Evolutionary conservation across 495 filamentous ascomycete genomes (phyloP), one percentile per base, ranked within the genome.

Genomic region (Hypoxylon lenormandii): DNA sequence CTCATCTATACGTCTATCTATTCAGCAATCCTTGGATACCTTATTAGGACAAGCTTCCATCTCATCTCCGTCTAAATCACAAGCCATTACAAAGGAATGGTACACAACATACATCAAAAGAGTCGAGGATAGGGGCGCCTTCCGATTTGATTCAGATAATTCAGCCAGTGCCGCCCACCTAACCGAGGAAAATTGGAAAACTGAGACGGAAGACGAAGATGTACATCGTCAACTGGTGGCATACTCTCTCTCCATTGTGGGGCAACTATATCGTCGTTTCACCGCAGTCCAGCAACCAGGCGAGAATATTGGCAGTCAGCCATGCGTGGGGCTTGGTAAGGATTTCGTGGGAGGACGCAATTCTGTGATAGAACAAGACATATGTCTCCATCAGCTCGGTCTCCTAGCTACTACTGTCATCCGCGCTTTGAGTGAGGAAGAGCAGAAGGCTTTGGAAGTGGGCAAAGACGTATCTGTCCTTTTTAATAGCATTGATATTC

Each of bases 391-490:
- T 18, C 70, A 73, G 30, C 57, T 77, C 11, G 70, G 65, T 12
- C 51, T 62, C 16, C 16, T 76, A 22, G 75, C 71, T 37, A 23
- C 75, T 8, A 62, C 66, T 7, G 75, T 77, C 5, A 26, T 77
- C 22, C 61, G 69, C 52, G 53, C 51, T 8, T 55, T 77, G 36
- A 66, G 33, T 19, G 69, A 71, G 33, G 42, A 68, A 3, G 73
- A 74, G 8, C 75, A 77, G 61, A 67, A 38, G n/a, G 63, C 59
- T 8, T 54, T 77, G 10, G 53, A 58, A 6, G 30, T 77, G 16
- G 60, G 69, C 13, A 40, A n/a, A 28, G 60, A 78, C 42, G 79
- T 76, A 4, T 81, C 82, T 18, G 50, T 51, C 23, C 70, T 78
- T 15, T 82, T 82, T 43, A 65, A 59, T 12, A 36, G 12, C 4